Evolutionary conservation across 1,284 basidiomycete genomes (phyloP).

Genomic region (Mycena citricolor): DNA sequence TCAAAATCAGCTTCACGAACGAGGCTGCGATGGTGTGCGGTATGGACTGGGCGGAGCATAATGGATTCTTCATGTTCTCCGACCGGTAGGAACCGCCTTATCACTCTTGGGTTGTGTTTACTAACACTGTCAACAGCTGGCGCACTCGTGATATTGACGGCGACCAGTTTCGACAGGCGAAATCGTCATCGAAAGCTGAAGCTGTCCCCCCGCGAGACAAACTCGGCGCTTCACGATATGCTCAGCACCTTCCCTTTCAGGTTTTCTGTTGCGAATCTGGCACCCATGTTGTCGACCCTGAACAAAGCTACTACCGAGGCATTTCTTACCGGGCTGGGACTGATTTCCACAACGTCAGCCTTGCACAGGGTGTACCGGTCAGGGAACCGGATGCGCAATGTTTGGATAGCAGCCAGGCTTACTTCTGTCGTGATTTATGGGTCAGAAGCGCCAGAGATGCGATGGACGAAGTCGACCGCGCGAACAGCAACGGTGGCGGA

Average conservation of each 20-base stretch:
- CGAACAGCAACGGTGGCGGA: constrained; percentile 29
- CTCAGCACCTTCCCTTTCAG: constrained; percentile 91
- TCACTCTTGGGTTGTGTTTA: neutral
- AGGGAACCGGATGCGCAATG: constrained; percentile 80
- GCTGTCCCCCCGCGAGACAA: constrained; percentile 87
- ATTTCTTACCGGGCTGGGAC: constrained; percentile 79
- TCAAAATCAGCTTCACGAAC: constrained; percentile 85
- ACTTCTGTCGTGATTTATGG: constrained; percentile 96
- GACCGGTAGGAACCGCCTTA: constrained; percentile 66
- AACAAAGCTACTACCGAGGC: constrained; percentile 89
- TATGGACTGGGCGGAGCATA: constrained; percentile 98
- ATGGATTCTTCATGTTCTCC: constrained; percentile 95
- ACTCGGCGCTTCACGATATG: constrained; percentile 78
- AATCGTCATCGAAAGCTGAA: constrained; percentile 87
- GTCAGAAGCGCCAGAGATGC: constrained; percentile 76
- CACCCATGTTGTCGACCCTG: constrained; percentile 91
- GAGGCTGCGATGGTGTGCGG: constrained; percentile 95
- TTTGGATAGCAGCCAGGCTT: constrained; percentile 91
- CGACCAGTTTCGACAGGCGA: constrained; percentile 93
- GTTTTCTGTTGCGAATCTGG: constrained; percentile 97
- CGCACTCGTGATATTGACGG: constrained; percentile 93
- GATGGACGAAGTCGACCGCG: constrained; percentile 52
- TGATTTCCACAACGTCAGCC: constrained; percentile 76
- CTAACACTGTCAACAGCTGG: constrained; percentile 58
- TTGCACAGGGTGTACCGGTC: constrained; percentile 52